Evolutionary conservation across 352 stramenopile genomes (phyloP).

Genomic region (Pythium folliculosum): DNA sequence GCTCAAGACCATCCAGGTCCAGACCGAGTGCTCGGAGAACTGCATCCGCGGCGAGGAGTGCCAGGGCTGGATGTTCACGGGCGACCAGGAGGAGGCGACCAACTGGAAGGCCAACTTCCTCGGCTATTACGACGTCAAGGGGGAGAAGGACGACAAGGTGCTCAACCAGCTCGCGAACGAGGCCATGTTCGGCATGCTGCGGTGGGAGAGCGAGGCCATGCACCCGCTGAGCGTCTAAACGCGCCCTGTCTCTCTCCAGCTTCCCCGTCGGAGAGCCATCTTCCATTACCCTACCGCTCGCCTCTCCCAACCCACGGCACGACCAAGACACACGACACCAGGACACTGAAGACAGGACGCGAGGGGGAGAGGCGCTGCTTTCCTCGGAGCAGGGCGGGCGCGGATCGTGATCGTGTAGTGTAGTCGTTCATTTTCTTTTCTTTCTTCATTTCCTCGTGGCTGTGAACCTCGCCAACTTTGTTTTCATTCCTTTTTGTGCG

Average conservation of each 20-base stretch:
- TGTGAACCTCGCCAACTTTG: neutral
- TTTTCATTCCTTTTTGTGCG: neutral
- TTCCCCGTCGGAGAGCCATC: neutral
- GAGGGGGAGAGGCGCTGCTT: too few species aligned
- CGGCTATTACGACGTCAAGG: conserved; percentile 83
- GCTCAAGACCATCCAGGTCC: conserved; percentile 71
- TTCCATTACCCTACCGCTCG: neutral
- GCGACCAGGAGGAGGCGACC: conserved; percentile 58
- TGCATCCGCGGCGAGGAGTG: conserved; percentile 82
- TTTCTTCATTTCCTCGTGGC: conserved; percentile 1
- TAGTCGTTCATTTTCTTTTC: conserved; percentile 16
- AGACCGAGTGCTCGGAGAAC: conserved; percentile 73
- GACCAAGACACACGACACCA: neutral
- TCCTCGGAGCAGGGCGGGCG: too few species aligned
- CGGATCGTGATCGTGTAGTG: conserved; percentile 1
- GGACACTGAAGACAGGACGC: too few species aligned
- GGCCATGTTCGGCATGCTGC: conserved; percentile 84
- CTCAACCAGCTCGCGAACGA: conserved; percentile 83
- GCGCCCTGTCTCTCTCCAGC: neutral
- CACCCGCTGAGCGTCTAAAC: conserved; percentile 61
- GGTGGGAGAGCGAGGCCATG: conserved; percentile 87
- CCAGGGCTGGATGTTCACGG: conserved; percentile 85
- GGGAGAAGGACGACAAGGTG: conserved; percentile 83
- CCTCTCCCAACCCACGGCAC: neutral
- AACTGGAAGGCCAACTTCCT: conserved; percentile 81